phyloP scores from a whole-genome alignment of 257 asterid species.

The Jacaranda mimosifolia region DNA sequence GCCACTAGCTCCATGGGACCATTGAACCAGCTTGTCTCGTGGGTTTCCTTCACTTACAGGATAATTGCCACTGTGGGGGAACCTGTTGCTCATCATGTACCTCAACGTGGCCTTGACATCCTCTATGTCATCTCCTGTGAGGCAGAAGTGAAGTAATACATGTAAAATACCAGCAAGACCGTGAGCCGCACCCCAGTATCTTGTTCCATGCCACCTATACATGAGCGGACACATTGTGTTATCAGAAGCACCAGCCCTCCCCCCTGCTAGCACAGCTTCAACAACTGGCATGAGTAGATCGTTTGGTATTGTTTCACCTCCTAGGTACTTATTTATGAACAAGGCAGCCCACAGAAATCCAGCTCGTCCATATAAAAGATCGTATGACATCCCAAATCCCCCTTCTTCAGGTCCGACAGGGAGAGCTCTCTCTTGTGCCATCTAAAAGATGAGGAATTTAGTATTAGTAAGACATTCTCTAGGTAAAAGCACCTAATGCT shows the following conservation, averaged over 20 bases:
- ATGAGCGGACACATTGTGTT: constrained; percentile 67
- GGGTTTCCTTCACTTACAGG: constrained; percentile 87
- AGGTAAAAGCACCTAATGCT: too few relatives aligned
- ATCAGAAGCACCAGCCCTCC: constrained; percentile 72
- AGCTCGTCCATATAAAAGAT: constrained; percentile 74
- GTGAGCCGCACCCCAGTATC: constrained; percentile 93
- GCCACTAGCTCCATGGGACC: constrained; percentile 89
- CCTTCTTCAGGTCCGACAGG: constrained; percentile 87
- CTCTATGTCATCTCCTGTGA: constrained; percentile 47
- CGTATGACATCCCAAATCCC: constrained; percentile 84
- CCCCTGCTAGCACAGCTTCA: constrained; percentile 80
- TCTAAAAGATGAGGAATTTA: constrained; percentile 37
- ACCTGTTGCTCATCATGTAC: constrained; percentile 84
- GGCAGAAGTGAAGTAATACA: constrained; percentile 66
- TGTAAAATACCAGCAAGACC: constrained; percentile 85
- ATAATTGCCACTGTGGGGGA: constrained; percentile 79
- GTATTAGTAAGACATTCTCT: neutral
- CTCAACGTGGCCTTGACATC: constrained; percentile 74
- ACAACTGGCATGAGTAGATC: constrained; percentile 70
- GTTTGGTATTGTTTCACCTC: constrained; percentile 51
- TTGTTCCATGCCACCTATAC: constrained; percentile 92
- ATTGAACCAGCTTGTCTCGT: constrained; percentile 78
- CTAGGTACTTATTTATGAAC: constrained; percentile 63
- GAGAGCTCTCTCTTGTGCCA: constrained; percentile 76
- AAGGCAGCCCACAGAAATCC: constrained; percentile 88